Base-by-base conservation (phyloP, 2,329 filamentous ascomycete genomes). In the Neopestalotiopsis clavispora region DNA sequence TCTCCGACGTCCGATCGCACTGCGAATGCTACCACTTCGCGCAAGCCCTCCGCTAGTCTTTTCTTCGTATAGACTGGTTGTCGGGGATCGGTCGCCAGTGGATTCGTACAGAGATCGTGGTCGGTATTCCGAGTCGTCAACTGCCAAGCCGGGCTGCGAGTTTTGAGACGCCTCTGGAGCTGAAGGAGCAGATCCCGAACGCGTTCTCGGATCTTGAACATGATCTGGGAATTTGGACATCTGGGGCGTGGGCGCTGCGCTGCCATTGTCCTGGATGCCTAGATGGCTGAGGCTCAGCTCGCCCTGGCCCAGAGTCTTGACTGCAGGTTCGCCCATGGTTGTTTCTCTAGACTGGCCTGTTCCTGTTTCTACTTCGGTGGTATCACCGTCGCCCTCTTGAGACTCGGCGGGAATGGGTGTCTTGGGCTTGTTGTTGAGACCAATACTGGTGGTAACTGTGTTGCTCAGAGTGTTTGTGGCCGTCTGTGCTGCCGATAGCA, bases 401-500 rank as follows among this genome's bases (percentile, higher is more conserved):
- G 78, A 76, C 67, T 80, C 78, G 68, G 80, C 82, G n/a, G 69
- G 61, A 42, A 74, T 78, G 52, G 75, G 70, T 62, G 68, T 38
- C 70, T 75, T 84, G 60, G 80, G 84, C 71, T 81, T 83, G 74
- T 84, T 84, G 65, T 81, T 80, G n/a, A 87, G 87, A 7, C 84
- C 81, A 66, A 89, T 84, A 38, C 85, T 84, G 77, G 90, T 95
- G 63, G 89, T 89, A 61, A 98, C 91, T 62, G 91, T 94, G 71
- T 88, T 93, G 73, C 87, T 94, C 4, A 95, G 79, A 20, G 89
- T 90, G 72, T 84, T 94, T 14, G 95, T 94, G 58, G 95, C 95
- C 86, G 92, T 98, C 80, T 98, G 95, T 20, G 96, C 96, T 60
- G 92, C 95, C 56, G 94, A 95, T 72, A 99, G 90, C 77, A 99